Conservation (phyloP, 805 yeast species). For the Pachysolen tannophilus region DNA sequence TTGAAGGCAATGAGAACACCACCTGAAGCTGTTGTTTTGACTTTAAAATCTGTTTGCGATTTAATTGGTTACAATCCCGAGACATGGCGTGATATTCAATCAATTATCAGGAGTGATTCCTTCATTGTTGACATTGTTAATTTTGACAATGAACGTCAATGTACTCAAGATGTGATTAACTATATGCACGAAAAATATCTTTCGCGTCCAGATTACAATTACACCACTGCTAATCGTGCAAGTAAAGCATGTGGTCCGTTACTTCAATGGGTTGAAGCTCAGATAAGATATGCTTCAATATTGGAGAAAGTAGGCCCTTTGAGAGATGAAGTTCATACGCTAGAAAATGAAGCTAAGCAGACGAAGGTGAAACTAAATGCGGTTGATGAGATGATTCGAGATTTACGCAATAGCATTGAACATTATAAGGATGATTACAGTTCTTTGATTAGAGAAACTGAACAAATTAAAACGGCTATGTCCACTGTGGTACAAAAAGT, state of each 20-base stretch:
- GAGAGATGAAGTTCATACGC: slow-evolving; percentile 47
- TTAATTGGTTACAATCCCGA: slow-evolving; percentile 63
- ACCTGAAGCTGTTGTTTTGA: slow-evolving; percentile 76
- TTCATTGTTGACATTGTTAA: slow-evolving; percentile 77
- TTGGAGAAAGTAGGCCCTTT: slow-evolving; percentile 70
- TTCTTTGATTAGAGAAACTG: slow-evolving; percentile 68
- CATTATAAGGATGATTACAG: slow-evolving; percentile 63
- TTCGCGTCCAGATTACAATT: slow-evolving; percentile 55
- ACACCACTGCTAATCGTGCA: slow-evolving; percentile 74
- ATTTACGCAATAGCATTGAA: slow-evolving; percentile 63
- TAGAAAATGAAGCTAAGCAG: slow-evolving; percentile 54
- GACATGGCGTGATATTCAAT: slow-evolving; percentile 79
- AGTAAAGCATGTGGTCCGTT: slow-evolving; percentile 95
- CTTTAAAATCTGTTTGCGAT: slow-evolving; percentile 82
- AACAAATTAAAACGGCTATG: slow-evolving; percentile 68
- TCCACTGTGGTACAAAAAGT: slow-evolving; percentile 50
- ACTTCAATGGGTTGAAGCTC: slow-evolving; percentile 84
- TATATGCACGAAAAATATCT: slow-evolving; percentile 56
- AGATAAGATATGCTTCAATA: slow-evolving; percentile 66
- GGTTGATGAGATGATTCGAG: slow-evolving; percentile 72
- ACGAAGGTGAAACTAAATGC: slow-evolving; percentile 68
- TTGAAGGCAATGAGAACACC: slow-evolving; percentile 85
- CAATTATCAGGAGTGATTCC: slow-evolving; percentile 75
- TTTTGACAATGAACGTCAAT: slow-evolving; percentile 54
- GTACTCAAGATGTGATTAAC: slow-evolving; percentile 43